Conservation (phyloP, 768 basidiomycete genomes). For the Kwoniella sp. region DNA sequence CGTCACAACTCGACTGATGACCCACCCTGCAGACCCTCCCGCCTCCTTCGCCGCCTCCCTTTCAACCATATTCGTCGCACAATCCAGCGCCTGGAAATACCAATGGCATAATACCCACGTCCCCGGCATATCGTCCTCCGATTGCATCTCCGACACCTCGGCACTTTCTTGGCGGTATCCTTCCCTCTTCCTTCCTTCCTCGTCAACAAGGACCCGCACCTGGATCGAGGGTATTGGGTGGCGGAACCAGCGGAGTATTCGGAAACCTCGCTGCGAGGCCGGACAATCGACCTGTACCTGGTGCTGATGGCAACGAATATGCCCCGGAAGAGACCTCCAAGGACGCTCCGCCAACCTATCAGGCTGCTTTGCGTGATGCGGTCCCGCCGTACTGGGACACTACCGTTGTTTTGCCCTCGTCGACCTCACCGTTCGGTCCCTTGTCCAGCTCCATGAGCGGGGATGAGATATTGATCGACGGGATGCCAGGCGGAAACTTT, state of each 20-base stretch:
- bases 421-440: slow-evolving; percentile 50
- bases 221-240: slow-evolving; percentile 28
- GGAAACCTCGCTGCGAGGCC: slow-evolving; percentile 92
- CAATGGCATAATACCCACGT: slow-evolving; percentile 43
- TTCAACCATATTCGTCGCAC: slow-evolving; percentile 40
- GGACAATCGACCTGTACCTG: slow-evolving; percentile 44
- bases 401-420: slow-evolving; percentile 72
- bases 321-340: slow-evolving; percentile 73
- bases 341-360: slow-evolving; percentile 84
- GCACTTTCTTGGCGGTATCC: slow-evolving; percentile 40
- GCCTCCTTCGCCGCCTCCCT: slow-evolving; percentile 45
- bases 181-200: slow-evolving; percentile 36
- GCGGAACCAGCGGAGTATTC: slow-evolving; percentile 87
- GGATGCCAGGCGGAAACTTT: slow-evolving; percentile 74
- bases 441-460: slow-evolving; percentile 56
- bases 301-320: slow-evolving; percentile 56
- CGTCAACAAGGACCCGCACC: slow-evolving; percentile 8
- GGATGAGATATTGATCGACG: slow-evolving; percentile 78
- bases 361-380: slow-evolving; percentile 78
- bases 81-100: slow-evolving; percentile 47
- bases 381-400: slow-evolving; percentile 98
- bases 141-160: slow-evolving; percentile 59
- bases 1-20: slow-evolving; percentile 5
- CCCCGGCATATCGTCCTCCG: slow-evolving; percentile 49
- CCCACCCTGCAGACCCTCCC: slow-evolving; percentile 35